Percentiles rank a stretch among this genome's conserved stretches.
Evolutionary conservation across 257 asterid genomes (phyloP).

Genomic region (Scutellaria barbata): DNA sequence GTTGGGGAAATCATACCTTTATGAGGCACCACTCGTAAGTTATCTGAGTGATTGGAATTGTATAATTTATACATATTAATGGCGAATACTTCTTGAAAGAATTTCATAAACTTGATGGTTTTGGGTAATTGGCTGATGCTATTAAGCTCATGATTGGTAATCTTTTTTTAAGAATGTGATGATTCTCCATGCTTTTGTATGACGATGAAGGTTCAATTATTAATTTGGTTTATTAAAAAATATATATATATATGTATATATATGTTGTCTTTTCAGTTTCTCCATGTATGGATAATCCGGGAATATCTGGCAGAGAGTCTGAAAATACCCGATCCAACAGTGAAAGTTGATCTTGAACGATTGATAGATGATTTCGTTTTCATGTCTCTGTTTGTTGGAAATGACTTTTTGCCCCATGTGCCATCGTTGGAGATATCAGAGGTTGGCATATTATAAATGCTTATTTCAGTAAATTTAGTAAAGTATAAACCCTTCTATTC

Average conservation of each 20-base stretch:
- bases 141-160: conserved; percentile 7
- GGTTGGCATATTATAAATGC: conserved; percentile 49
- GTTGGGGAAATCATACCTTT: background rate
- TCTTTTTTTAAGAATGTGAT: conserved; percentile 14
- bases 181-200: conserved; percentile 19
- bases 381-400: conserved; percentile 70
- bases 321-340: conserved; percentile 48
- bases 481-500: conserved; percentile 14
- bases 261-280: conserved; percentile 46
- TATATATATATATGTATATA: background rate
- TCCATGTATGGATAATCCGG: conserved; percentile 65
- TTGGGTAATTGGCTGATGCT: background rate
- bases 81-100: background rate
- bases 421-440: conserved; percentile 67
- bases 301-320: conserved; percentile 55
- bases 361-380: conserved; percentile 69
- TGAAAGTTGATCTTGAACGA: conserved; percentile 53
- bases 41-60: conserved; percentile 9
- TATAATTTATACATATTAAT: background rate
- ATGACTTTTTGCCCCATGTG: conserved; percentile 73
- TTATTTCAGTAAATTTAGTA: conserved; percentile 11
- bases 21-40: background rate
- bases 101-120: background rate
- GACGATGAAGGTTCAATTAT: background rate
- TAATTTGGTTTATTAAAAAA: background rate